Base-by-base conservation (phyloP, 495 filamentous ascomycete species). In the Podospora anserina region DNA sequence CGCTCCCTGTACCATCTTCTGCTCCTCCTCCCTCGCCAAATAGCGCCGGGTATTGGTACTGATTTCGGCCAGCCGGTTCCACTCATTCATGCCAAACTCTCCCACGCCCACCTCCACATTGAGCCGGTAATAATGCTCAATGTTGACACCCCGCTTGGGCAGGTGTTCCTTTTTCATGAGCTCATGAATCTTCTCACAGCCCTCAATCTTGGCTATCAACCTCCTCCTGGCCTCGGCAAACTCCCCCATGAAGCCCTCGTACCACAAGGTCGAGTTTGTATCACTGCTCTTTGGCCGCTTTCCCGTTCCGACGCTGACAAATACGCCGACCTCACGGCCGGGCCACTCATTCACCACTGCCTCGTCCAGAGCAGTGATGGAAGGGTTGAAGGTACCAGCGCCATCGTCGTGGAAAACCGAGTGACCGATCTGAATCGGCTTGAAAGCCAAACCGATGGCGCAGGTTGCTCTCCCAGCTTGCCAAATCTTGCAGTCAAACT, bases 61-160 rank as follows among this genome's bases (percentile, higher is more conserved):
- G 78, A 99, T 97, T 56, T 98, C 94, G 39, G 91, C 89, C 16
- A 99, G 82, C 4, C 95, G 88, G 75, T 92, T 88, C 94, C 95
- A 99, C 75, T 98, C 95, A 76, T 98, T 98, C 92, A 99, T 97
- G 61, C 92, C 94, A 76, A 97, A 97, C 74, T 99, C 96, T 56
- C 95, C 95, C 26, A 99, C 96, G 0, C 95, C 96, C 5, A 97
- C 91, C 74, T 98, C 94, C 27, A 97, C 95, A 69, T 99, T 99
- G 28, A 97, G 84, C n/a, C 95, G 91, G 78, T 93, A 96, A 84
- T 99, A 99, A 77, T 97, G 93, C 66, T 97, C 93, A 61, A 88
- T 86, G 70, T 88, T 91, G 63, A 97, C 92, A 23, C 90, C 87
- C 32, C 92, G 88, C 76, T 90, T 90, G 15, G 87, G 82, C 23